Evolutionary conservation across 495 filamentous ascomycete species (phyloP).

Genomic region (Penicillium cosmopolitanum): DNA sequence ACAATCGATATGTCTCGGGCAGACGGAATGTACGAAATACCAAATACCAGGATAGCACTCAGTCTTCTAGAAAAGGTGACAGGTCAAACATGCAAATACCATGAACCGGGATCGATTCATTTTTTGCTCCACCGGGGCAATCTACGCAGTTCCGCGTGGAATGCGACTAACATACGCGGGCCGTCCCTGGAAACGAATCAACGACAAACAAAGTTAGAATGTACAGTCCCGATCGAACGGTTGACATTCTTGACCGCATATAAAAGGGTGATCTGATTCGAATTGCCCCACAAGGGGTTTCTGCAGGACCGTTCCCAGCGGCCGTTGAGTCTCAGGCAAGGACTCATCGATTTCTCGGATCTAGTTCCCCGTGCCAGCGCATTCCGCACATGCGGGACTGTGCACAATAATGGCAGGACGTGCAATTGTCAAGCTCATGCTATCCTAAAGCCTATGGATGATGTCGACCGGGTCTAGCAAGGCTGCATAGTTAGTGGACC

Average conservation of each 20-base stretch:
- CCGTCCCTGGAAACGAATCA: neutral
- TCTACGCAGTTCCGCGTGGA: slow-evolving; percentile 11
- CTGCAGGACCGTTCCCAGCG: slow-evolving; percentile 17
- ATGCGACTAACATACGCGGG: slow-evolving; percentile 6
- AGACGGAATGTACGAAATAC: neutral
- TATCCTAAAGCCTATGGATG: too few species aligned
- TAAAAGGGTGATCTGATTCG: slow-evolving; percentile 7
- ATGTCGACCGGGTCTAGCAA: too few species aligned
- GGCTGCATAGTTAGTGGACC: too few species aligned
- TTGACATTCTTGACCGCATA: slow-evolving; percentile 23
- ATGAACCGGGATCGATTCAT: neutral
- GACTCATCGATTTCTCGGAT: slow-evolving; percentile 13
- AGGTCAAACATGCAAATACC: neutral
- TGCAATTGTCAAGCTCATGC: neutral
- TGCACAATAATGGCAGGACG: neutral
- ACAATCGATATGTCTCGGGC: neutral
- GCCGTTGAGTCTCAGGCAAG: slow-evolving; percentile 1
- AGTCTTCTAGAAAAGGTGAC: slow-evolving; percentile 1
- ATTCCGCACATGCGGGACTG: slow-evolving; percentile 7
- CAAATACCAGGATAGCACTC: neutral
- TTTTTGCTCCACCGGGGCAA: neutral
- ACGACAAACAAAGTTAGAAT: slow-evolving; percentile 16
- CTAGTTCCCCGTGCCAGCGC: slow-evolving; percentile 3
- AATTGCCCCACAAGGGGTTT: slow-evolving; percentile 4
- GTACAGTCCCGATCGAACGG: slow-evolving; percentile 24